These are phyloP conservation scores for Davidsoniella neocaledoniae DNA, from an alignment of 2,329 filamentous ascomycete genomes.

Conservation along the genomic window DNA sequence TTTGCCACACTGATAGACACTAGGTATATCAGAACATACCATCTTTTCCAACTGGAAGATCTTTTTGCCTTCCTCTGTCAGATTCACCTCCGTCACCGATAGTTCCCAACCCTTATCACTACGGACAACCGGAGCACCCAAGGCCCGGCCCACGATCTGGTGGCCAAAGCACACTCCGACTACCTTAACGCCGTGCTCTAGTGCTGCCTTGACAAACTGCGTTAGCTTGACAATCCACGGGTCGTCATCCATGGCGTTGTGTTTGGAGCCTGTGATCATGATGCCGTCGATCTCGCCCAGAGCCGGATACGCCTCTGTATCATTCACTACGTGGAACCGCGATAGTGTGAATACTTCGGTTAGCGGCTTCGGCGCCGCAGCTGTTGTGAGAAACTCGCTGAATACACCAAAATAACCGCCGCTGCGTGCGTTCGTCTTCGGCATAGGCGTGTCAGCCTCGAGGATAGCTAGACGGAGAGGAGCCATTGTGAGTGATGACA, in stretches of 20 bases:
- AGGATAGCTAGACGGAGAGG: slow-evolving; percentile 69
- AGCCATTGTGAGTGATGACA: slow-evolving; percentile 7
- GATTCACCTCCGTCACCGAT: slow-evolving; percentile 50
- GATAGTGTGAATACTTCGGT: slow-evolving; percentile 38
- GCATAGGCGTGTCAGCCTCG: slow-evolving; percentile 67
- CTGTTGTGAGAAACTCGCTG: slow-evolving; percentile 37
- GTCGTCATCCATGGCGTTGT: slow-evolving; percentile 56
- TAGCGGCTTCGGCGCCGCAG: slow-evolving; percentile 28
- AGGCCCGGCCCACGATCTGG: slow-evolving; percentile 62
- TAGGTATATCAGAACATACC: slow-evolving; percentile 20
- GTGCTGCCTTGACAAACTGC: slow-evolving; percentile 43
- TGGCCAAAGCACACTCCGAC: slow-evolving; percentile 79
- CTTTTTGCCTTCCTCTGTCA: slow-evolving; percentile 53
- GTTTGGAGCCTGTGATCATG: slow-evolving; percentile 59
- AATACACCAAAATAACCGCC: slow-evolving; percentile 60
- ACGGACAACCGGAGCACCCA: slow-evolving; percentile 49
- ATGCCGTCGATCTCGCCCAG: slow-evolving; percentile 65
- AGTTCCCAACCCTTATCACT: slow-evolving; percentile 64
- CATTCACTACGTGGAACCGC: slow-evolving; percentile 52
- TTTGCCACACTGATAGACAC: background rate
- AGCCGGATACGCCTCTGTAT: slow-evolving; percentile 46
- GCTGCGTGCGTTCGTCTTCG: slow-evolving; percentile 45
- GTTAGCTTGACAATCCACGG: slow-evolving; percentile 65
- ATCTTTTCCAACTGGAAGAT: slow-evolving; percentile 50
- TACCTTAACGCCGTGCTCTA: slow-evolving; percentile 48